Conservation (phyloP, 805 yeast genomes). For the Wickerhamomyces tratensis region DNA sequence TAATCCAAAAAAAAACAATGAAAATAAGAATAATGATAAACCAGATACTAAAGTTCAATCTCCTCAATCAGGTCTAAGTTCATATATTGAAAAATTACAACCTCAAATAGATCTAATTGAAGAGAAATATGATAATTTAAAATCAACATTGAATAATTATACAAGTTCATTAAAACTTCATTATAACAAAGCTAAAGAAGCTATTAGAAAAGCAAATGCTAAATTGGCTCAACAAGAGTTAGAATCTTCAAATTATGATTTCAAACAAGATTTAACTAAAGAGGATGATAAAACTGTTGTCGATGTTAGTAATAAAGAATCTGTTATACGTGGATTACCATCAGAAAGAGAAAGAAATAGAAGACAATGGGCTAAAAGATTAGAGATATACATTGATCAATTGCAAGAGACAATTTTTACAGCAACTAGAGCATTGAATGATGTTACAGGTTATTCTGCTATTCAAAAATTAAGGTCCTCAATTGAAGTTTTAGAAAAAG, state of each 20-base stretch:
- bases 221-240: constrained; percentile 26
- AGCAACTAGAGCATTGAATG: constrained; percentile 67
- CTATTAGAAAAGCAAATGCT: constrained; percentile 26
- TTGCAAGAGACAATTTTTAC: constrained; percentile 47
- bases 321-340: constrained; percentile 21
- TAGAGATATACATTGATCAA: constrained; percentile 42
- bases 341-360: constrained; percentile 34
- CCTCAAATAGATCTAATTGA: constrained; percentile 14
- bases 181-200: constrained; percentile 19
- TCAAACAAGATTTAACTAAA: constrained; percentile 25
- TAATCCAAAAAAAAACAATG: no score
- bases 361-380: constrained; percentile 30
- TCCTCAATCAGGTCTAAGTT: no score
- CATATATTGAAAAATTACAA: constrained; percentile 4
- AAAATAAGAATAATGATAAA: no score
- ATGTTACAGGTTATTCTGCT: constrained; percentile 82
- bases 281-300: neutral
- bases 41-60: no score
- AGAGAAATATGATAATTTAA: constrained; percentile 8
- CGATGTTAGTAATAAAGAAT: constrained; percentile 20
- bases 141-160: constrained; percentile 5
- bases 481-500: constrained; percentile 46
- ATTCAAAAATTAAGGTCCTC: constrained; percentile 62
- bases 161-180: constrained; percentile 12
- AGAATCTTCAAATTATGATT: constrained; percentile 24